Evolutionary conservation across 2,329 filamentous ascomycete genomes (phyloP), one percentile per base, ranked within the genome.

Genomic region (Cladosporium sp.): DNA sequence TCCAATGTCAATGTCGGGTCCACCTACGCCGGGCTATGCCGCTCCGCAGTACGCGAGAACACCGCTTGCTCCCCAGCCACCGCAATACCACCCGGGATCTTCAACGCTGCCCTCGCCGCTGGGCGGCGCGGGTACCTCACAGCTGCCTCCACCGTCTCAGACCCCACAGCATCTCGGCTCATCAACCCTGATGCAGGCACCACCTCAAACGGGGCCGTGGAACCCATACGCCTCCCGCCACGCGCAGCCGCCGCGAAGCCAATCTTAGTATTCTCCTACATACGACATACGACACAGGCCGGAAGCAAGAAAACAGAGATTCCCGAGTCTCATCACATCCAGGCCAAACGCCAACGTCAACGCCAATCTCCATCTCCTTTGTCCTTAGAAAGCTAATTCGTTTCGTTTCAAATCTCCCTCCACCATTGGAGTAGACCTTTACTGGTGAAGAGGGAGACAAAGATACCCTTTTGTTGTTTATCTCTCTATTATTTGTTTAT

Each of bases 121-220:
- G 59, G 49, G 59, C 14, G 61, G 71, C 41, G 64, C 68, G 30
- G 66, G 61, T 15, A 60, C 69, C 15, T 30, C 62, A 6, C 64
- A 65, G 34, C 49, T 66, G 34, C 54, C 61, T 26, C 66, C 51
- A 38, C 66, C 51, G 30, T 63, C 41, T n/a, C 61, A 65, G 44
- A 49, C 59, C 38, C 32, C 52, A 49, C 58, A 66, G 28, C 65
- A 58, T 57, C 49, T 52, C 49, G 65, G 55, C 11, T 65, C 70
- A 5, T 71, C 69, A 6, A 69, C 68, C 47, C 59, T 76, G 26
- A 75, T 76, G 73, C 75, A 76, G 58, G 72, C 74, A n/a, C 64
- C 72, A 24, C 75, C 75, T 15, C 71, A 73, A 51, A 76, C 74
- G 26, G 75, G 75, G 28, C 75, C 75, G 15, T 73, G 70, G 70